These are phyloP conservation scores for Dictyostelium purpureum DNA, from an alignment of 78 protist species.

Conservation along the genomic window DNA sequence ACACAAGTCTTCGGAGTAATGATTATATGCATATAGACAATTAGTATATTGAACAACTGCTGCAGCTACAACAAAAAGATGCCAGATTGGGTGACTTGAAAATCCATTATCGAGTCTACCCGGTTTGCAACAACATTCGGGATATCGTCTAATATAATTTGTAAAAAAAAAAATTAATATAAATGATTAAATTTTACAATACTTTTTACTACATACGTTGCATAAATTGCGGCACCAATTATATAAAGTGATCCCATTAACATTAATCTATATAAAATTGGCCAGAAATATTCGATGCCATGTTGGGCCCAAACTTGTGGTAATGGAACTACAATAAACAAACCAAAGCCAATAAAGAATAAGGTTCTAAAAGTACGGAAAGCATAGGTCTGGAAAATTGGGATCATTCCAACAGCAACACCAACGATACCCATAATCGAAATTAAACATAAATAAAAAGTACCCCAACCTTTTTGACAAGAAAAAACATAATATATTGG, in stretches of 20 bases:
- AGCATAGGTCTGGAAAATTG: constrained; percentile 40
- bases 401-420: constrained; percentile 33
- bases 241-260: constrained; percentile 37
- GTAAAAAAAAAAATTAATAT: too few relatives aligned
- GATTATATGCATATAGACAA: constrained; percentile 31
- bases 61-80: constrained; percentile 34
- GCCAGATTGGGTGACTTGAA: constrained; percentile 40
- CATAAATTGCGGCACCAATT: constrained; percentile 37
- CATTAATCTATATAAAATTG: constrained; percentile 12
- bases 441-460: constrained; percentile 12
- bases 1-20: too few relatives aligned
- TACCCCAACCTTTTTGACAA: constrained; percentile 7
- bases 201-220: too few relatives aligned
- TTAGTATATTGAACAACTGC: constrained; percentile 13
- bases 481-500: constrained; percentile 24
- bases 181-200: too few relatives aligned
- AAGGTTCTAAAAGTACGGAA: constrained; percentile 51
- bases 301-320: constrained; percentile 21
- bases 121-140: constrained; percentile 48
- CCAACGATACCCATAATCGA: constrained; percentile 46
- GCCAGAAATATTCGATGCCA: constrained; percentile 21
- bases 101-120: constrained; percentile 24
- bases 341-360: constrained; percentile 30
- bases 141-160: too few relatives aligned
- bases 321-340: constrained; percentile 39